Evolutionary conservation across 202 grass and related monocot species (phyloP), one percentile per base, ranked within the genome.

Genomic region (Brachypodium distachyon): DNA sequence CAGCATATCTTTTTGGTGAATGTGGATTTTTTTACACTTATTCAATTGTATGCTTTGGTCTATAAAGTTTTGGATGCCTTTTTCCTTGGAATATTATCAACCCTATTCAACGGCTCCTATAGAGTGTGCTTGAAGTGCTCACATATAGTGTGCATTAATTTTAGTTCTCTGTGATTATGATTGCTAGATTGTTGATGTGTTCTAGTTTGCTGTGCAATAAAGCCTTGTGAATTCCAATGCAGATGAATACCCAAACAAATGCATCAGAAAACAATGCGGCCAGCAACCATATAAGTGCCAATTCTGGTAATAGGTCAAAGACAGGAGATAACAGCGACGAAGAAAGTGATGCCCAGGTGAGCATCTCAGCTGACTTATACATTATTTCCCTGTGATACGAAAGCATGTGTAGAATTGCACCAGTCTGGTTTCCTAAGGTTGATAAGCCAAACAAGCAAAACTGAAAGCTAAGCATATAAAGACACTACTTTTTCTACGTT

Each of bases 251-350:
- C 77, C 82, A 84, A 83, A 55, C 69, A 76, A 93, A 89, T 87
- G 92, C 62, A 51, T 96, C 96, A 0, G 87, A 93, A 48, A 89
- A 89, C 69, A 92, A 93, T 76, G 87, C 74, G 28, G 89, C 81
- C 58, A 96, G 85, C 85, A 96, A 96, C 85, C 86, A 86, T 84
- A 48, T 95, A 68, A 99, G 90, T 82, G 84, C 61, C 38, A 93
- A 93, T 78, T 77, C 57, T 61, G 91, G 26, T 70, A 77, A 76
- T 73, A 87, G 74, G 69, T 90, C 87, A 39, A 84, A 88, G 68
- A 87, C 77, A 49, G 89, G 87, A 52, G 89, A 95, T 70, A 89
- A 79, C 77, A 89, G 83, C 5, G 74, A 89, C 7, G 70, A 82
- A 8, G 83, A 81, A 66, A 88, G 81, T 91, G 89, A 90, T 74